A percentile compares a stretch with the other conserved stretches of the same genome.
Conservation (phyloP, 495 filamentous ascomycete genomes). For the Penicillium psychrofluorescens region DNA sequence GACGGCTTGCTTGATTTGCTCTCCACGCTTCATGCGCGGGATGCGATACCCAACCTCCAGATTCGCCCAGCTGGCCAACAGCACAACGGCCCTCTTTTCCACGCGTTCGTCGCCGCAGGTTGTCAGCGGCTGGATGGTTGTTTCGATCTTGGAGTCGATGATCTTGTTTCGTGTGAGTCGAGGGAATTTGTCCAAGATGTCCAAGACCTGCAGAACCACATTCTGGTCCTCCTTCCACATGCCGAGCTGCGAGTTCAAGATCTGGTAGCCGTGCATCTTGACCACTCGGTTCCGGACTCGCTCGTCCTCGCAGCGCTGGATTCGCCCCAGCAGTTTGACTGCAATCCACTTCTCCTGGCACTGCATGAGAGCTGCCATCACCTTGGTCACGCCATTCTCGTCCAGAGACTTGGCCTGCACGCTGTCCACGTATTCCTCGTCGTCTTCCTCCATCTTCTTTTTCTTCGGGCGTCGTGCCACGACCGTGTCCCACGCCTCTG, state of each 20-base stretch:
- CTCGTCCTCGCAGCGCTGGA: conserved; percentile 87
- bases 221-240: conserved; percentile 85
- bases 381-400: conserved; percentile 86
- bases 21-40: conserved; percentile 69
- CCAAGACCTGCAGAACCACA: conserved; percentile 79
- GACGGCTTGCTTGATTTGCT: conserved; percentile 35
- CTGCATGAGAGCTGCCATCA: conserved; percentile 98
- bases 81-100: conserved; percentile 54
- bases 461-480: conserved; percentile 83
- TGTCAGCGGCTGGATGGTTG: conserved; percentile 64
- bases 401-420: conserved; percentile 76
- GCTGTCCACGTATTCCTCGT: conserved; percentile 94
- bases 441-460: conserved; percentile 90
- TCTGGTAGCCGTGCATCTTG: conserved; percentile 94
- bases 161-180: conserved; percentile 96
- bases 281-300: conserved; percentile 81
- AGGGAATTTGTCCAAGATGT: conserved; percentile 83
- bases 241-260: conserved; percentile 76
- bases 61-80: conserved; percentile 82
- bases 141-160: conserved; percentile 90
- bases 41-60: conserved; percentile 93
- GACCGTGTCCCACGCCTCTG: conserved; percentile 82
- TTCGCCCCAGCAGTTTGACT: conserved; percentile 84
- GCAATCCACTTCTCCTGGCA: conserved; percentile 99
- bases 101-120: conserved; percentile 67